A percentile compares a stretch with the other conserved stretches of the same genome.
These are phyloP conservation scores for Kodamaea ohmeri DNA, from an alignment of 1,139 yeast genomes.

Conservation along the genomic window DNA sequence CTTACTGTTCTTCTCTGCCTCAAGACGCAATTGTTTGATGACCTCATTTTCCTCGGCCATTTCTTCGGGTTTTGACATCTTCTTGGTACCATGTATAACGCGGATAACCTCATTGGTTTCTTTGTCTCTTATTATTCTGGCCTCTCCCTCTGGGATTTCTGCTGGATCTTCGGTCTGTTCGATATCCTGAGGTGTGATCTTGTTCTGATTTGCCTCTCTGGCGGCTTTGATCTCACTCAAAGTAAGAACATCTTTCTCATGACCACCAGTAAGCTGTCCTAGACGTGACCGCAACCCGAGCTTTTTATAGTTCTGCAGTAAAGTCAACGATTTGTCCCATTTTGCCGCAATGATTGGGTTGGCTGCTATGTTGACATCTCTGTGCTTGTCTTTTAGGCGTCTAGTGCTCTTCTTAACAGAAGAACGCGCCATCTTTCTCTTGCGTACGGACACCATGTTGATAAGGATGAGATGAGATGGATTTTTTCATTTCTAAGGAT, in stretches of 20 bases:
- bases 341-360: constrained; percentile 83
- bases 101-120: constrained; percentile 66
- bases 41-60: constrained; percentile 42
- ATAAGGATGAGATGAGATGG: constrained; percentile 13
- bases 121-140: constrained; percentile 69
- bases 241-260: constrained; percentile 49
- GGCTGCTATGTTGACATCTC: constrained; percentile 58
- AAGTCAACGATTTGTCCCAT: constrained; percentile 84
- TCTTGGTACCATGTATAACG: constrained; percentile 69
- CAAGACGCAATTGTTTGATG: constrained; percentile 65
- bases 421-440: constrained; percentile 79
- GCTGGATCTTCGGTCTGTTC: constrained; percentile 50
- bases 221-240: constrained; percentile 30
- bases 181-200: constrained; percentile 35
- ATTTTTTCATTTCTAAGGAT: constrained; percentile 6
- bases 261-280: constrained; percentile 67
- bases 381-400: constrained; percentile 64
- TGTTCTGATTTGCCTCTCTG: constrained; percentile 26
- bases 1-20: constrained; percentile 51
- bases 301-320: constrained; percentile 77
- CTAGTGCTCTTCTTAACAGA: constrained; percentile 67
- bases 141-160: constrained; percentile 75
- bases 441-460: constrained; percentile 76
- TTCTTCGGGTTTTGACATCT: constrained; percentile 23
- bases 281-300: constrained; percentile 72